Conservation (phyloP, 306 rosid species). For the Quercus aquifolioides region DNA sequence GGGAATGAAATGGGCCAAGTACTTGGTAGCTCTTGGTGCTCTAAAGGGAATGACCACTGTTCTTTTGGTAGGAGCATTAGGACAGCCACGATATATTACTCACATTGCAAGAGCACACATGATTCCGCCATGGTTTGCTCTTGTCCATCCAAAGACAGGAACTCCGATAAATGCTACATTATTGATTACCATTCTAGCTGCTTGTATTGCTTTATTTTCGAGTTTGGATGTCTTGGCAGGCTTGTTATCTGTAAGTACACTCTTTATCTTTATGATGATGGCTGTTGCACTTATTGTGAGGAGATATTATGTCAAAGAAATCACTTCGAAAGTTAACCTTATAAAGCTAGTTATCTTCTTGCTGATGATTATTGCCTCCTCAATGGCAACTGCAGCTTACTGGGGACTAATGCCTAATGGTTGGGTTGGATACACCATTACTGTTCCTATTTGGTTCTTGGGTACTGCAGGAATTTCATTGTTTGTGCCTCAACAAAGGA, state of each 20-base stretch:
- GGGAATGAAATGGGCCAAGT: conserved; percentile 85
- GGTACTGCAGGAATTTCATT: conserved; percentile 53
- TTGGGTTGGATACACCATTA: conserved; percentile 54
- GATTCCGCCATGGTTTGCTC: conserved; percentile 84
- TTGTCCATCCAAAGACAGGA: conserved; percentile 72
- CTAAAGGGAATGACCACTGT: conserved; percentile 79
- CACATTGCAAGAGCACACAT: conserved; percentile 83
- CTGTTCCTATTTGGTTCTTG: conserved; percentile 66
- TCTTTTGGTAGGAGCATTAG: conserved; percentile 54
- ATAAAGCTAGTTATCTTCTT: conserved; percentile 48
- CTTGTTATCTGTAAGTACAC: conserved; percentile 70
- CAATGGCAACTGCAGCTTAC: conserved; percentile 61
- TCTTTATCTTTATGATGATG: conserved; percentile 70
- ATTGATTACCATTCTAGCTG: conserved; percentile 40
- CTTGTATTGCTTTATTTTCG: conserved; percentile 61
- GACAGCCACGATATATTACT: conserved; percentile 56
- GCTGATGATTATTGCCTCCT: conserved; percentile 60
- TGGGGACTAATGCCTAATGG: conserved; percentile 61
- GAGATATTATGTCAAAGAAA: conserved; percentile 63
- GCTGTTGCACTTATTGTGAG: conserved; percentile 74
- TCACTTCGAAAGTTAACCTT: conserved; percentile 40
- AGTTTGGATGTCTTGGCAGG: conserved; percentile 53
- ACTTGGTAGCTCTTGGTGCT: conserved; percentile 70
- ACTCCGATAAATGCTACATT: conserved; percentile 80
- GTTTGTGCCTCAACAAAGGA: conserved; percentile 51